Evolutionary conservation across 2,329 filamentous ascomycete genomes (phyloP).

Genomic region (Juglanconis sp.): DNA sequence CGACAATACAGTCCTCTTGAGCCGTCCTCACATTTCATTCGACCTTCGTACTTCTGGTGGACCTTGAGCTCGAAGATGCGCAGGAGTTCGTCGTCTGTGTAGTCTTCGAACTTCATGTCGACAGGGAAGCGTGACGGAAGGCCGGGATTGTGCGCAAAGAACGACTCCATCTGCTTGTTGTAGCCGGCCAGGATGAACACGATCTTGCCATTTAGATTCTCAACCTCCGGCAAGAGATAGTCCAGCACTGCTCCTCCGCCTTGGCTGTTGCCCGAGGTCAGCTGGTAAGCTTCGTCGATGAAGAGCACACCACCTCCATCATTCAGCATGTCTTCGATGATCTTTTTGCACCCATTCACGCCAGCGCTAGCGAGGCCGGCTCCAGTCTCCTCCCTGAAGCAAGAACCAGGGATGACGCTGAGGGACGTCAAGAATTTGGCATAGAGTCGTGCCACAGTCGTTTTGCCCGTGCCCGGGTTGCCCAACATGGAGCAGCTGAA

Average conservation of each 20-base stretch:
- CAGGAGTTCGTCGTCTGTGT: slow-evolving; percentile 61
- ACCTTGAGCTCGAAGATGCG: slow-evolving; percentile 57
- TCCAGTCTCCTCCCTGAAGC: slow-evolving; percentile 66
- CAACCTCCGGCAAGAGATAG: slow-evolving; percentile 68
- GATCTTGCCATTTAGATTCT: slow-evolving; percentile 67
- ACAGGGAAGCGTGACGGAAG: slow-evolving; percentile 67
- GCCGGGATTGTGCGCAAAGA: slow-evolving; percentile 72
- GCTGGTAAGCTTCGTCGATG: slow-evolving; percentile 77
- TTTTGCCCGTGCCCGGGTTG: slow-evolving; percentile 77
- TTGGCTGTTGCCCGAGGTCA: slow-evolving; percentile 55
- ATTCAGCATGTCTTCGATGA: slow-evolving; percentile 55
- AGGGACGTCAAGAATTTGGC: slow-evolving; percentile 61
- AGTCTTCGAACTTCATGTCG: slow-evolving; percentile 66
- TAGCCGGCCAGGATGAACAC: slow-evolving; percentile 74
- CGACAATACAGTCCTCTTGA: slow-evolving; percentile 59
- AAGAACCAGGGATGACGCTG: slow-evolving; percentile 57
- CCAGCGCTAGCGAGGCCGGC: slow-evolving; percentile 63
- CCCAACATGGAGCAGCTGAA: slow-evolving; percentile 64
- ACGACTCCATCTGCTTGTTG: slow-evolving; percentile 69
- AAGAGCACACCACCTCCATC: slow-evolving; percentile 67
- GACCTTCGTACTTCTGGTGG: slow-evolving; percentile 46
- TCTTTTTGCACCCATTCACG: slow-evolving; percentile 52
- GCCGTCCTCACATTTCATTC: slow-evolving; percentile 60
- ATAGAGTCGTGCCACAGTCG: slow-evolving; percentile 70
- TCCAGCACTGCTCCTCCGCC: slow-evolving; percentile 65